phyloP scores from a whole-genome alignment of 169 alveolate genomes.

The Cryptosporidium sp. region DNA sequence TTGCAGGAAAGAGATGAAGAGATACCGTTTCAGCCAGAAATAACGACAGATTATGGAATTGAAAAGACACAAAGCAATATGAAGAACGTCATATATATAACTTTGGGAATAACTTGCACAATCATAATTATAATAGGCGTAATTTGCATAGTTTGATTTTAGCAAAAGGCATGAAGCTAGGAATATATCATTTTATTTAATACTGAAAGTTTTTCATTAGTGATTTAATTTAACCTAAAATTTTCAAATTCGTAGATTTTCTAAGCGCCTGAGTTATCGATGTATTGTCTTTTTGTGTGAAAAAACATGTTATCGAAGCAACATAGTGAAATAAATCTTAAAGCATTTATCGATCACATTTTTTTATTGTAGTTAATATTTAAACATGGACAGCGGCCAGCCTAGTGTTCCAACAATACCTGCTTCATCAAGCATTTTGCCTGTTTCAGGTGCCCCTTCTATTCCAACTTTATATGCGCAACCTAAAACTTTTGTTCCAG shows the following conservation, averaged over 20 bases:
- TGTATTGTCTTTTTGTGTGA: slow-evolving; percentile 63
- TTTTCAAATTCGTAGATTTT: neutral
- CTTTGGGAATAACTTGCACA: slow-evolving; percentile 22
- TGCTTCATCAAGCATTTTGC: slow-evolving; percentile 59
- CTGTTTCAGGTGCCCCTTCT: slow-evolving; percentile 71
- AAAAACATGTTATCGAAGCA: neutral
- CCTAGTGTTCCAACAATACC: slow-evolving; percentile 76
- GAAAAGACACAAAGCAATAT: neutral
- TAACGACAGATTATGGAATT: neutral
- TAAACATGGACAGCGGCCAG: slow-evolving; percentile 62
- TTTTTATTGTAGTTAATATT: neutral
- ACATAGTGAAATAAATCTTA: neutral
- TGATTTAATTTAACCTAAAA: neutral
- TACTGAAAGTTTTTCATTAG: neutral
- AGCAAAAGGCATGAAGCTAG: neutral
- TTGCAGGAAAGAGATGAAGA: slow-evolving; percentile 9
- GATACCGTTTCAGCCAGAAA: slow-evolving; percentile 42
- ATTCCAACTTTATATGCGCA: slow-evolving; percentile 74
- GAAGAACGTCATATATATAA: slow-evolving; percentile 14
- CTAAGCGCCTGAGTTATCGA: neutral
- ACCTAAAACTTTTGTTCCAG: slow-evolving; percentile 74
- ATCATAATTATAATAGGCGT: slow-evolving; percentile 16
- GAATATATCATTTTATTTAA: no score
- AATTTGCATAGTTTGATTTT: neutral
- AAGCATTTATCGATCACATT: neutral